Base-by-base conservation (phyloP, 192 early-diverging fungal genomes). In the Gamsiella multidivaricata region DNA sequence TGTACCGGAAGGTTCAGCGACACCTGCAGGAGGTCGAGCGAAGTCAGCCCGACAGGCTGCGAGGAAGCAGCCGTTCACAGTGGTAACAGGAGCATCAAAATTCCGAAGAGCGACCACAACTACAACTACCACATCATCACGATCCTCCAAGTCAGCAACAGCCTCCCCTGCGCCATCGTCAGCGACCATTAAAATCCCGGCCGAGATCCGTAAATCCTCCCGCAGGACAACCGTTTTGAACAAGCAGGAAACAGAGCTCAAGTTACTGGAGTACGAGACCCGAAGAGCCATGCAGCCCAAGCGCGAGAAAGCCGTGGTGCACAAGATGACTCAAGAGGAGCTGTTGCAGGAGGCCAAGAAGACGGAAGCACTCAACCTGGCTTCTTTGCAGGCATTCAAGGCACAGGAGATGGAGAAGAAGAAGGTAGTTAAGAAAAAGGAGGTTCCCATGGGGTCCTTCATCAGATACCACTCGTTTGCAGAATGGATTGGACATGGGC, bases 301-400 rank as follows among this genome's bases (percentile, higher is more conserved):
- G 59, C 80, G 82, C 7, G 79, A 81, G 36, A 78, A 80, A 59
- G 70, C 67, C 8, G 54, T 65, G 9, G 68, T 71, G 15, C 58
- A 65, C 12, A 81, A 71, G 49, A 69, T 82, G 58, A 88, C 85
- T 0, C 87, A 88, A 58, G 83, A 88, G 36, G 87, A 88, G 37
- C 46, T 88, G 9, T 55, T 88, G 47, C 79, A 68, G 42, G 83
- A 88, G 47, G 87, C 87, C 1, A 81, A 70, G 22, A 83, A 85
- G 52, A 88, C 85, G 0, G 87, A 88, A 50, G 69, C 80, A 46
- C 62, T 79, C 54, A 88, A 88, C 70, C 43, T 78, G 43, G 79
- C 82, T 5, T 86, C 85, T 0, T 34, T 88, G 20, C 60, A 82
- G 49, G 72, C 82, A 22, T 88, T 82, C 81, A 82, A 86, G 50